These are phyloP conservation scores for Penicillium nordicum DNA, from an alignment of 2,329 filamentous ascomycete species.

Conservation along the genomic window DNA sequence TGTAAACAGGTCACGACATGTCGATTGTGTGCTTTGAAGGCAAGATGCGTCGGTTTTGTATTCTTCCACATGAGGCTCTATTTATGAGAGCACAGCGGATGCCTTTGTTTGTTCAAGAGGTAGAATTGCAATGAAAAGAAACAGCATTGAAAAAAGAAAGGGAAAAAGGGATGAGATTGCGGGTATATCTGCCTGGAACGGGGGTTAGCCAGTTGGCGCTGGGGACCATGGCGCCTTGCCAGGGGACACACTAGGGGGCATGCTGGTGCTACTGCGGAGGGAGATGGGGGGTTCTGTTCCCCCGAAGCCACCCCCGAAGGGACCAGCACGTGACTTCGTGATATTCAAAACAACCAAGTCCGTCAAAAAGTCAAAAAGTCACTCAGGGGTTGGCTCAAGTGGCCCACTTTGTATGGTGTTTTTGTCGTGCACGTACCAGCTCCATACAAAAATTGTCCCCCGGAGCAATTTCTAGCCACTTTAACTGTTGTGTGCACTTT, in stretches of 20 bases:
- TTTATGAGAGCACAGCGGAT: neutral
- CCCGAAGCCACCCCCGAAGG: neutral
- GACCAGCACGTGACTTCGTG: neutral
- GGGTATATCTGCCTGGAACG: neutral
- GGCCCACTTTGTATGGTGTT: neutral
- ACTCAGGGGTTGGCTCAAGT: neutral
- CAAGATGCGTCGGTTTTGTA: conserved; percentile 82
- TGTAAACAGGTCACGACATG: conserved; percentile 97
- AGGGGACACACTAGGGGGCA: too few relatives aligned
- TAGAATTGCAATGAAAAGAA: neutral
- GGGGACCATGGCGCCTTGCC: too few relatives aligned
- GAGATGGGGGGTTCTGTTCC: neutral
- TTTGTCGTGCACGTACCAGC: neutral
- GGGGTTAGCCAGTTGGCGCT: neutral
- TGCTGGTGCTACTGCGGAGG: too few relatives aligned
- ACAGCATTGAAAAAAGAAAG: too few relatives aligned
- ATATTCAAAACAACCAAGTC: neutral
- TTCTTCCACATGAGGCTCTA: conserved; percentile 64
- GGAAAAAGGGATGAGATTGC: neutral
- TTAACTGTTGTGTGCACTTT: neutral
- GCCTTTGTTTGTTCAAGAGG: neutral
- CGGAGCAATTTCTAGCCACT: neutral
- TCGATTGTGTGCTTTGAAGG: conserved; percentile 87
- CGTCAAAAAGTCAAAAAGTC: neutral
- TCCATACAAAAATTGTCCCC: conserved; percentile 1